Evolutionary conservation across 495 filamentous ascomycete genomes (phyloP), one percentile per base, ranked within the genome.

Genomic region (Ramalina peruviana): DNA sequence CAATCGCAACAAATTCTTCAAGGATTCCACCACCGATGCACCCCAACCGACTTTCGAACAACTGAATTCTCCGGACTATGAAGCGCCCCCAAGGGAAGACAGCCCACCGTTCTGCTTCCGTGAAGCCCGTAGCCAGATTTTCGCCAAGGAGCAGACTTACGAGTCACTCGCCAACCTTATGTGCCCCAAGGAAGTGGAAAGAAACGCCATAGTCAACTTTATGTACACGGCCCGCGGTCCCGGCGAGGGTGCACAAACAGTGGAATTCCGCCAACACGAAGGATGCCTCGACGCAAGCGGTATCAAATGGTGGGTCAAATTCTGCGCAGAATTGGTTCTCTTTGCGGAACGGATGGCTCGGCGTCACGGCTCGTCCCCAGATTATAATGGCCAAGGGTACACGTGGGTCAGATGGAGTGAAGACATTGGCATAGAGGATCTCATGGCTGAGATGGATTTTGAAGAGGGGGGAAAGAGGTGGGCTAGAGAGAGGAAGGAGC

Each of bases 231-330:
- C 51, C 6, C 51, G 38, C 47, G 13, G 16, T 12, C 52, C 16
- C 37, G 16, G 25, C 25, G 6, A 19, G 0, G 11, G 21, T 4
- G 40, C 56, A 0, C 43, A 47, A 3, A 59, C 50, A 0, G 0
- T 73, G 38, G 69, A 73, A 54, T 72, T 73, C 54, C 60, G 69
- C 15, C 64, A 70, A 42, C 65, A 65, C 15, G 57, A 37, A 7
- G 69, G 68, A 3, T 54, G 60, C 0, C 51, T 72, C 2, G 62
- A 67, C 36, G 42, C 59, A 0, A 27, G 41, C 1, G 62, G 54
- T 48, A 49, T 70, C 16, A 20, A 39, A 0, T 43, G 42, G 9
- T 72, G 68, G 67, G 49, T 59, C 3, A 13, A 40, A 4, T 60
- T 69, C 45, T 51, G 55, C 42, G 54, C 57, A 13, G 63, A 61